Percentiles rank a stretch among this genome's conserved stretches.
These are phyloP conservation scores for Guadua angustifolia DNA, from an alignment of 176 grass and related monocot genomes.

Conservation along the genomic window DNA sequence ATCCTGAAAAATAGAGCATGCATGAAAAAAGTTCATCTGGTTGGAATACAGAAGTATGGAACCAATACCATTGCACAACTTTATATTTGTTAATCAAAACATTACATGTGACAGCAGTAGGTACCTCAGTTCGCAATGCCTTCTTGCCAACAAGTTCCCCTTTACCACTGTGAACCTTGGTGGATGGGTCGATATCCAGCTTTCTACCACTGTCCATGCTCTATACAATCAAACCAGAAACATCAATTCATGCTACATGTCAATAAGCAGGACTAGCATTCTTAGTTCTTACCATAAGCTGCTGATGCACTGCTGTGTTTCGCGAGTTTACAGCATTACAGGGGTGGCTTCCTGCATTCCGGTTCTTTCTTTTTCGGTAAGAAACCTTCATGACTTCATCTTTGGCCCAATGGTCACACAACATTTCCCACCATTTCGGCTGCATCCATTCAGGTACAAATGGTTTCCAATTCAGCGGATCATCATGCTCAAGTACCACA, in stretches of 20 bases:
- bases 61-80: neutral
- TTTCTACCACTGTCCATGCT: slow-evolving; percentile 13
- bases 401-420: slow-evolving; percentile 57
- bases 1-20: slow-evolving; percentile 26
- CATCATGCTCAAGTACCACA: slow-evolving; percentile 20
- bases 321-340: slow-evolving; percentile 11
- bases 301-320: slow-evolving; percentile 28
- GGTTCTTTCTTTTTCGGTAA: slow-evolving; percentile 55
- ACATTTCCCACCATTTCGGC: slow-evolving; percentile 54
- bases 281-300: slow-evolving; percentile 22
- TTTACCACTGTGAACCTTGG: neutral
- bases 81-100: neutral
- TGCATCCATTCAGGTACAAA: slow-evolving; percentile 54
- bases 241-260: slow-evolving; percentile 23
- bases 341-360: slow-evolving; percentile 45
- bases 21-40: slow-evolving; percentile 24
- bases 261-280: neutral
- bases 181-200: slow-evolving; percentile 23
- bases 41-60: neutral
- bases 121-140: slow-evolving; percentile 31
- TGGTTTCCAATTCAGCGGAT: slow-evolving; percentile 54
- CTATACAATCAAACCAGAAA: slow-evolving; percentile 32
- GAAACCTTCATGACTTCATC: slow-evolving; percentile 53
- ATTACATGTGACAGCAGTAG: slow-evolving; percentile 13
- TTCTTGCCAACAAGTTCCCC: slow-evolving; percentile 21